Evolutionary conservation across 768 basidiomycete genomes (phyloP).

Genomic region (Rhodotorula toruloides): DNA sequence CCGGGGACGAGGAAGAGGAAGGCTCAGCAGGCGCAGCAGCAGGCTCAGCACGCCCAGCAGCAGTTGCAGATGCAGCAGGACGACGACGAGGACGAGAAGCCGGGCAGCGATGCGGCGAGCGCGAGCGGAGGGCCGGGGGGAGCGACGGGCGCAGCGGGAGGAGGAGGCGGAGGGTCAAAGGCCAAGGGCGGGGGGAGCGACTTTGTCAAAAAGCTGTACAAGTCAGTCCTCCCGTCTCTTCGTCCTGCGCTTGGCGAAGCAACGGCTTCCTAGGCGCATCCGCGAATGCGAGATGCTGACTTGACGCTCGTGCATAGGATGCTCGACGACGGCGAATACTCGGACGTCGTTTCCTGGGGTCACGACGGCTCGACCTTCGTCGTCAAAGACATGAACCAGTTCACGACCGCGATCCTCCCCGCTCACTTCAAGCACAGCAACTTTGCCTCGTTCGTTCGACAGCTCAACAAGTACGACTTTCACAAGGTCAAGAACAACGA

Average conservation of each 20-base stretch:
- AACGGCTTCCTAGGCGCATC: slow-evolving; percentile 10
- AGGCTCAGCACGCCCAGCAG: neutral
- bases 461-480: slow-evolving; percentile 94
- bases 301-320: slow-evolving; percentile 55
- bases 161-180: neutral
- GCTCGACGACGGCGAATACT: slow-evolving; percentile 73
- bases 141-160: no score
- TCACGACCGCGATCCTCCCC: slow-evolving; percentile 80
- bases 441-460: slow-evolving; percentile 84
- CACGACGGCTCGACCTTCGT: slow-evolving; percentile 81
- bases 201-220: slow-evolving; percentile 92
- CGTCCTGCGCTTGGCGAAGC: neutral
- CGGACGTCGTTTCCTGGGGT: slow-evolving; percentile 74
- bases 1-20: slow-evolving; percentile 6
- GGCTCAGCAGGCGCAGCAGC: slow-evolving; percentile 5
- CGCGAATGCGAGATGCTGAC: neutral
- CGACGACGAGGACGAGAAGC: slow-evolving; percentile 32
- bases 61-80: neutral
- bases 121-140: neutral
- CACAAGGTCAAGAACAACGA: slow-evolving; percentile 91
- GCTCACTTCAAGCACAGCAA: slow-evolving; percentile 94
- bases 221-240: slow-evolving; percentile 52
- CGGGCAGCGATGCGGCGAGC: slow-evolving; percentile 20
- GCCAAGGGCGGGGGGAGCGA: slow-evolving; percentile 56
- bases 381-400: slow-evolving; percentile 96